Evolutionary conservation across 805 yeast genomes (phyloP).

Genomic region (Maudiozyma turicensis): DNA sequence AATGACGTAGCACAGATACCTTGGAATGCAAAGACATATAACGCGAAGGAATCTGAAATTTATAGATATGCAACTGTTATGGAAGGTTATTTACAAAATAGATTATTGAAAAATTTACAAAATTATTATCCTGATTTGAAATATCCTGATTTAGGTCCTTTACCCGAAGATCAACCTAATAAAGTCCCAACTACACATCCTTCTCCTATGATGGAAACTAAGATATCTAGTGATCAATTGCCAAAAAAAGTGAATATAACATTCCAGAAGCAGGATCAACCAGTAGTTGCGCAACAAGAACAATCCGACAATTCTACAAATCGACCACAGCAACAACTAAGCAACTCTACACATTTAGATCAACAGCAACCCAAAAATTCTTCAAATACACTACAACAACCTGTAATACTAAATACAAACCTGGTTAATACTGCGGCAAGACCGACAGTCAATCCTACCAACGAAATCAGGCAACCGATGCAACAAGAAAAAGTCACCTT

Average conservation of each 20-base stretch:
- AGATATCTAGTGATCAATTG: not conserved
- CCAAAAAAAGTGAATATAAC: not conserved
- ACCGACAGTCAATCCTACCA: too few species aligned
- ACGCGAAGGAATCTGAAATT: constrained; percentile 57
- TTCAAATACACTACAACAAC: too few species aligned
- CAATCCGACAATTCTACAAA: too few species aligned
- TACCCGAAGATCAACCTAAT: constrained; percentile 39
- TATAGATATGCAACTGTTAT: constrained; percentile 54
- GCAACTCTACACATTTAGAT: too few species aligned
- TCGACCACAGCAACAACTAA: too few species aligned
- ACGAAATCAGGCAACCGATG: too few species aligned
- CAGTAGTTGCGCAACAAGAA: too few species aligned
- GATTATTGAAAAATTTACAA: constrained; percentile 29
- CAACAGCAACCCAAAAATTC: too few species aligned
- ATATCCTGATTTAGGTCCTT: constrained; percentile 51
- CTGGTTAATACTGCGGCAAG: too few species aligned
- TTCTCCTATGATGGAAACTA: not conserved
- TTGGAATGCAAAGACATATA: constrained; percentile 84
- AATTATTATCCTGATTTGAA: constrained; percentile 27
- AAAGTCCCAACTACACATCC: not conserved
- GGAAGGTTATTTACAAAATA: constrained; percentile 33
- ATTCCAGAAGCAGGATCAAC: constrained; percentile 2
- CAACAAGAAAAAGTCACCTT: too few species aligned
- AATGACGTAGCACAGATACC: constrained; percentile 74
- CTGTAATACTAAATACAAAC: too few species aligned